Evolutionary conservation across 306 rosid genomes (phyloP), one percentile per base, ranked within the genome.

Genomic region (Neltuma alba): DNA sequence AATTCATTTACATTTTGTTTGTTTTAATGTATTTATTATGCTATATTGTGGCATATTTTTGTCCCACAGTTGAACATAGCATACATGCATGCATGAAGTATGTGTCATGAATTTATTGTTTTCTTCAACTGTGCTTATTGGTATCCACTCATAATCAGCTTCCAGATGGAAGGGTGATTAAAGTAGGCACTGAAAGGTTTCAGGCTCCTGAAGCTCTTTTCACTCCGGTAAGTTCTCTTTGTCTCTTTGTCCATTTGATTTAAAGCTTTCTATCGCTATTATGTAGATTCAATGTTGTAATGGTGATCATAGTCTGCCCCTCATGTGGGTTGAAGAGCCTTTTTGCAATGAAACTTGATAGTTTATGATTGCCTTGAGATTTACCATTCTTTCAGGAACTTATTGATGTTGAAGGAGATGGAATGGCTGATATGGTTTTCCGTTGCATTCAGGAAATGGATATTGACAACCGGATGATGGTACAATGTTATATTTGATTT

Each of bases 361-460:
- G 70, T 80, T 27, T 68, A 37, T 71, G 25, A 67, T 78, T 78
- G 12, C 23, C 74, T 33, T 13, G 4, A 55, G 21, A 74, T 58
- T 31, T 70, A 20, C 44, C 82, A 60, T 66, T 81, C 80, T 67
- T 79, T 61, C 85, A 96, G 99, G 99, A 96, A 82, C 94, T 96
- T 79, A 93, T 96, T 61, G 99, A 96, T 74, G 98, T 93, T 33
- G 99, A 96, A 90, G 99, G 99, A 70, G 99, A 96, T 88, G 99
- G 99, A 83, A 96, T 96, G 94, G 99, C 99, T 67, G 99, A 96
- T 88, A 96, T 96, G 99, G 99, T 96, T 36, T 96, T 96, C 81
- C 97, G 89, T 83, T 96, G 98, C 88, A 96, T 96, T 80, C 99
- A 96, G 85, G 98, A 96, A 88, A 93, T 96, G 98, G 99, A 93